Percentiles rank a stretch among this genome's conserved stretches.
phyloP scores from a whole-genome alignment of 305 asterid genomes.

The Andrographis paniculata region DNA sequence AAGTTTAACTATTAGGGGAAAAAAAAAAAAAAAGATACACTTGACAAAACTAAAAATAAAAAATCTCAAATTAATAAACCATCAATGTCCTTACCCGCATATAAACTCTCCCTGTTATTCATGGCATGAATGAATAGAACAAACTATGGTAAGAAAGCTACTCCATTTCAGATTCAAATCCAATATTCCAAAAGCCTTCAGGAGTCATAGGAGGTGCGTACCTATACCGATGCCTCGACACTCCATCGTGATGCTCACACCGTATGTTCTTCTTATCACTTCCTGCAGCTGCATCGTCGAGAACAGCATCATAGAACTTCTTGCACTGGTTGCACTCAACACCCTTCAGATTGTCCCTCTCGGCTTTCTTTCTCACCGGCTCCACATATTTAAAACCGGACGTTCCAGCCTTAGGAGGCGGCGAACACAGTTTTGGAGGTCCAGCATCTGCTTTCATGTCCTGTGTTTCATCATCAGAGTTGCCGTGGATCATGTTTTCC shows the following conservation, averaged over 20 bases:
- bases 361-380: constrained; percentile 76
- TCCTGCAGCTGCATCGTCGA: constrained; percentile 36
- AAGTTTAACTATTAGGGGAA: too few relatives aligned
- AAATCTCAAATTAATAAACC: too few relatives aligned
- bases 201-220: constrained; percentile 91
- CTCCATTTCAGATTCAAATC: constrained; percentile 85
- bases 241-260: constrained; percentile 93
- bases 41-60: too few relatives aligned
- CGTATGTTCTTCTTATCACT: constrained; percentile 37
- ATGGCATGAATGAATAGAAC: too few relatives aligned
- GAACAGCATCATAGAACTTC: constrained; percentile 87
- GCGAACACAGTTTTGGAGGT: constrained; percentile 31
- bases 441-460: constrained; percentile 46
- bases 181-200: constrained; percentile 92
- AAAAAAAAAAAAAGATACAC: too few relatives aligned
- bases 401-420: constrained; percentile 37
- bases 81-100: too few relatives aligned
- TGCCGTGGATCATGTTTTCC: constrained; percentile 26
- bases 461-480: constrained; percentile 71
- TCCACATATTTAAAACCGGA: constrained; percentile 70
- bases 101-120: too few relatives aligned
- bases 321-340: constrained; percentile 89
- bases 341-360: constrained; percentile 75
- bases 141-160: not conserved
- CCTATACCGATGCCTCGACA: constrained; percentile 88